These are phyloP conservation scores for Backusella australiensis DNA, from an alignment of 192 early-diverging fungal genomes.

Conservation along the genomic window DNA sequence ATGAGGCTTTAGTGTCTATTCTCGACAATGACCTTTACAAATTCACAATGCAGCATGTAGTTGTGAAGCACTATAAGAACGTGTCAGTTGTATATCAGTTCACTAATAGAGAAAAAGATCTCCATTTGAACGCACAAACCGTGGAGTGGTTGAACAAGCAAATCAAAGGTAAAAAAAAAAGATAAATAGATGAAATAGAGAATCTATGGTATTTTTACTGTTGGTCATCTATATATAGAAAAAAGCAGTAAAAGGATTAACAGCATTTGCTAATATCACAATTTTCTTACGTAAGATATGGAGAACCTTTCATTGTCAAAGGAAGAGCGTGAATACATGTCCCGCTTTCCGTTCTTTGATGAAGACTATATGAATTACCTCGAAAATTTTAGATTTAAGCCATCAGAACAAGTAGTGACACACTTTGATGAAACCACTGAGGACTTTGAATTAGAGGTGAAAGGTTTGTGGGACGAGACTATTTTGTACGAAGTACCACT, in stretches of 20 bases:
- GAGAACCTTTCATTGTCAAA: conserved; percentile 39
- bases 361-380: conserved; percentile 60
- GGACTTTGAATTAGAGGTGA: conserved; percentile 46
- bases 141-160: conserved; percentile 43
- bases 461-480: conserved; percentile 63
- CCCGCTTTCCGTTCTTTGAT: conserved; percentile 52
- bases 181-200: not conserved
- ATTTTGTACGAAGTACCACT: conserved; percentile 79
- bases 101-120: conserved; percentile 56
- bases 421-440: conserved; percentile 16
- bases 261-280: not conserved
- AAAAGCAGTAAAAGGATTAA: not conserved
- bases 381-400: conserved; percentile 54
- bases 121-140: conserved; percentile 40
- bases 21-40: conserved; percentile 87
- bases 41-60: conserved; percentile 79
- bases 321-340: conserved; percentile 42
- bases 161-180: conserved; percentile 33
- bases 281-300: conserved; percentile 35
- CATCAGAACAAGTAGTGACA: conserved; percentile 44
- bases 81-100: conserved; percentile 60
- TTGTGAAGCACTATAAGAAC: conserved; percentile 66
- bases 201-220: not conserved
- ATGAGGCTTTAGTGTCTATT: conserved; percentile 44
- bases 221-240: not conserved